phyloP scores from a whole-genome alignment of 208 protist species.

The Acanthamoeba royreba region DNA sequence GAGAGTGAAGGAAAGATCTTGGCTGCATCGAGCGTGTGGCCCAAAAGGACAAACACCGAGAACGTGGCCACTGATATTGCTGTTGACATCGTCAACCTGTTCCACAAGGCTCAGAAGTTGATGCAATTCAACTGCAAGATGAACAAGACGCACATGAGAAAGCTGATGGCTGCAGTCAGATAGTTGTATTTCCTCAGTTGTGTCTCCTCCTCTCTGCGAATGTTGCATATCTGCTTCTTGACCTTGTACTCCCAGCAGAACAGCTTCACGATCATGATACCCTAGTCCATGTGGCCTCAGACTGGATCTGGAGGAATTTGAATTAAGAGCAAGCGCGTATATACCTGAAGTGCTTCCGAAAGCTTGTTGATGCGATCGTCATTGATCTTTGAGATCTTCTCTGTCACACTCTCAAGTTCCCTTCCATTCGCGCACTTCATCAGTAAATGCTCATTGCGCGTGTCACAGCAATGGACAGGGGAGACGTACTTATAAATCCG shows the following conservation, averaged over 20 bases:
- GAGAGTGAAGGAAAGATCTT: conserved; percentile 48
- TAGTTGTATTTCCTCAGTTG: neutral
- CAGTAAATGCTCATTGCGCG: no score
- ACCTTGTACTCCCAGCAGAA: neutral
- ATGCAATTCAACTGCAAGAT: no score
- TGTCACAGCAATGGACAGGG: no score
- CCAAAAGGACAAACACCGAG: neutral
- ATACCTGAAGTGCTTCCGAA: neutral
- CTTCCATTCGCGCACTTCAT: no score
- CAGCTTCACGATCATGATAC: neutral
- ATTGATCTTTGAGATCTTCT: neutral
- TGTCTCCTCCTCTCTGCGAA: neutral
- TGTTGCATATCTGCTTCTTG: neutral
- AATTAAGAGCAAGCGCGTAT: neutral
- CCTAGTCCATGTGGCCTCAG: no score
- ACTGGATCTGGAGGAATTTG: neutral
- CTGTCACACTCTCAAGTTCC: no score
- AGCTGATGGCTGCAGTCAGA: neutral
- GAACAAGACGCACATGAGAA: neutral
- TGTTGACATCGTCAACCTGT: neutral
- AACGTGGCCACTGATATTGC: conserved; percentile 53
- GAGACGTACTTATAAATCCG: no score
- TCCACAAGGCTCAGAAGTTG: no score
- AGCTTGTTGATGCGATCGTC: neutral
- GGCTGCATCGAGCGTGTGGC: neutral